These are phyloP conservation scores for Paecilomyces formosus DNA, from an alignment of 2,329 filamentous ascomycete genomes.

Conservation along the genomic window DNA sequence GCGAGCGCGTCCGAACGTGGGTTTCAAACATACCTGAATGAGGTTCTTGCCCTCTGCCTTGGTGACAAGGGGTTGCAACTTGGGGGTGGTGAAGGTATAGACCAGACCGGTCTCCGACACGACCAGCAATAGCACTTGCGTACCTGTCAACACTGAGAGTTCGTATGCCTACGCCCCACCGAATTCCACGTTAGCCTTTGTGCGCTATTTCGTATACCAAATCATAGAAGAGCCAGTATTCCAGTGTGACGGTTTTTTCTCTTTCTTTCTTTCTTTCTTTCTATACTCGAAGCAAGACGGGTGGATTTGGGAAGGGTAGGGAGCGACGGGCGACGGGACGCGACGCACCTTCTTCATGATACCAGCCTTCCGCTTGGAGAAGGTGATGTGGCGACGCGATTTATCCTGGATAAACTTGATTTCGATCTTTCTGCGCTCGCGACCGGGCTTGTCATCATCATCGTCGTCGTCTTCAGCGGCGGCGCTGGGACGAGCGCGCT, in stretches of 20 bases:
- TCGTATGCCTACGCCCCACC: conserved; percentile 72
- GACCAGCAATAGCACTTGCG: conserved; percentile 91
- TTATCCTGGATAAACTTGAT: conserved; percentile 99
- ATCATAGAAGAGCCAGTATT: not conserved
- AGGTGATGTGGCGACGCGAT: conserved; percentile 97
- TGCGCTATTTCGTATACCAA: not conserved
- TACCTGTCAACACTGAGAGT: conserved; percentile 92
- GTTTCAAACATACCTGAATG: conserved; percentile 72
- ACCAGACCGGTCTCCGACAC: conserved; percentile 96
- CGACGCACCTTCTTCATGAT: conserved; percentile 98
- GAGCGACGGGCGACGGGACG: conserved; percentile 13
- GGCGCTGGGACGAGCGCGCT: conserved; percentile 72
- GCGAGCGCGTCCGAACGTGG: not conserved
- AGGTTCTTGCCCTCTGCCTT: conserved; percentile 99
- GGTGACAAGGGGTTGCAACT: conserved; percentile 94
- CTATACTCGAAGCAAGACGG: not conserved
- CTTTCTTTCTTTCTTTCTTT: too few relatives aligned
- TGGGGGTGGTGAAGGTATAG: conserved; percentile 97
- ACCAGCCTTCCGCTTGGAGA: conserved; percentile 98
- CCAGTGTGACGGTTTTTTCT: not conserved
- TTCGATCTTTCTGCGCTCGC: conserved; percentile 98
- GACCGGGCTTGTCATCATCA: conserved; percentile 93
- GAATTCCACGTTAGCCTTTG: not conserved
- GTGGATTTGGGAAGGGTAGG: conserved; percentile 2
- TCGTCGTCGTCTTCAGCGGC: conserved; percentile 91